These are phyloP conservation scores for Apiotrichum veenhuisii DNA, from an alignment of 1,284 basidiomycete species.

Conservation along the genomic window DNA sequence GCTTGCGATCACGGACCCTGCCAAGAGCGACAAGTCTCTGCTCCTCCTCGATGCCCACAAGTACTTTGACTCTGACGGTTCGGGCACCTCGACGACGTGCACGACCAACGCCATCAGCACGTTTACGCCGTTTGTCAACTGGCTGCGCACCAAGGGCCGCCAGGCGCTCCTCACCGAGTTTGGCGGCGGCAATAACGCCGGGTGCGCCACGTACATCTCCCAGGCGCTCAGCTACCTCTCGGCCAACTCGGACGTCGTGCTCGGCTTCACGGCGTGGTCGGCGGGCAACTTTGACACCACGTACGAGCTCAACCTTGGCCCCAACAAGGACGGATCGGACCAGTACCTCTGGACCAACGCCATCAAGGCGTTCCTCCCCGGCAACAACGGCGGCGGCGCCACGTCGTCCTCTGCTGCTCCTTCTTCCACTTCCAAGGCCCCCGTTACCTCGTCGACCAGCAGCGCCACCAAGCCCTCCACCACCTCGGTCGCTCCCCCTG, in stretches of 20 bases:
- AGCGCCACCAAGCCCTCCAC: not conserved
- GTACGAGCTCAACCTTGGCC: slow-evolving; percentile 34
- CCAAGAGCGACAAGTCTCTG: slow-evolving; percentile 51
- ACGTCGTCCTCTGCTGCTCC: not conserved
- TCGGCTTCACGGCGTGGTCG: slow-evolving; percentile 57
- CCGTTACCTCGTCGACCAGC: not conserved
- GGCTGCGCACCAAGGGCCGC: slow-evolving; percentile 55
- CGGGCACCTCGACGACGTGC: slow-evolving; percentile 55
- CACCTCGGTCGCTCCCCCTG: not conserved
- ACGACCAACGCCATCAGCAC: slow-evolving; percentile 55
- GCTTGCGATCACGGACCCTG: slow-evolving; percentile 58
- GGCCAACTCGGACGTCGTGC: slow-evolving; percentile 51
- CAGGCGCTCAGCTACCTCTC: slow-evolving; percentile 55
- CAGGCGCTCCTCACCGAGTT: slow-evolving; percentile 61
- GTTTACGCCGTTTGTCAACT: slow-evolving; percentile 53
- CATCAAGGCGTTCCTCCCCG: slow-evolving; percentile 35
- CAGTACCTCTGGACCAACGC: slow-evolving; percentile 32
- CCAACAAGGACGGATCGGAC: slow-evolving; percentile 25
- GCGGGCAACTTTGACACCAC: slow-evolving; percentile 33
- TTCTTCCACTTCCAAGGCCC: not conserved
- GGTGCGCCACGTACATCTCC: slow-evolving; percentile 37
- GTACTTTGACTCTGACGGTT: slow-evolving; percentile 61
- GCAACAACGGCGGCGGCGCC: slow-evolving; percentile 2
- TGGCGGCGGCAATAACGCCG: slow-evolving; percentile 55
- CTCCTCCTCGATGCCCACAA: slow-evolving; percentile 63